Evolutionary conservation across 1,284 basidiomycete genomes (phyloP).

Genomic region (Fomitiporia mediterranea): DNA sequence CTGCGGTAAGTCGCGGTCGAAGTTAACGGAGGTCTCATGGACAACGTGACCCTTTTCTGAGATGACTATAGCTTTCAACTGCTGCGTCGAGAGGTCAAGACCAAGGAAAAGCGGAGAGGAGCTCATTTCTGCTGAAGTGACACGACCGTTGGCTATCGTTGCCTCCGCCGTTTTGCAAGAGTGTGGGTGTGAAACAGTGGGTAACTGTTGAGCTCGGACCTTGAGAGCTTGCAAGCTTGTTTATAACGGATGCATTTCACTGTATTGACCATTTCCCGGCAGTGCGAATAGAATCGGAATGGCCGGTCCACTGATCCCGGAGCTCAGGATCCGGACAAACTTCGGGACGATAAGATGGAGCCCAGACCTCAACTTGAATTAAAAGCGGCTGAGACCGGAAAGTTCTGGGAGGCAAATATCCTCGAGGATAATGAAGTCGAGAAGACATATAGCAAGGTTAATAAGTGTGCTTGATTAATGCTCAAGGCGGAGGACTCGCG

Average conservation of each 20-base stretch:
- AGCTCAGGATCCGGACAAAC: neutral
- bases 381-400: neutral
- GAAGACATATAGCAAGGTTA: too few relatives aligned
- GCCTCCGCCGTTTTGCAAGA: too few relatives aligned
- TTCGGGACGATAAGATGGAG: neutral
- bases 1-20: slow-evolving; percentile 74
- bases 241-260: neutral
- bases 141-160: too few relatives aligned
- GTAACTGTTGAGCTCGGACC: neutral
- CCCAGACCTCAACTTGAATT: neutral
- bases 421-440: neutral
- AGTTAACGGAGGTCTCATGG: slow-evolving; percentile 73
- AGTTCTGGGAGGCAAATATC: neutral
- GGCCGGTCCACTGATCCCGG: neutral
- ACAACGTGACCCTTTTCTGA: slow-evolving; percentile 56
- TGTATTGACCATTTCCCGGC: neutral
- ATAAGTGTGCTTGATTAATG: too few relatives aligned
- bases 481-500: too few relatives aligned
- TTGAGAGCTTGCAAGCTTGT: neutral
- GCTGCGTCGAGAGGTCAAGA: slow-evolving; percentile 85
- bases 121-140: neutral
- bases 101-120: slow-evolving; percentile 63
- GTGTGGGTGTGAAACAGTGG: neutral
- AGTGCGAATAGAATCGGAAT: neutral
- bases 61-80: slow-evolving; percentile 75